Base-by-base conservation (phyloP, 1,284 basidiomycete species). In the Pisolithus thermaeus region DNA sequence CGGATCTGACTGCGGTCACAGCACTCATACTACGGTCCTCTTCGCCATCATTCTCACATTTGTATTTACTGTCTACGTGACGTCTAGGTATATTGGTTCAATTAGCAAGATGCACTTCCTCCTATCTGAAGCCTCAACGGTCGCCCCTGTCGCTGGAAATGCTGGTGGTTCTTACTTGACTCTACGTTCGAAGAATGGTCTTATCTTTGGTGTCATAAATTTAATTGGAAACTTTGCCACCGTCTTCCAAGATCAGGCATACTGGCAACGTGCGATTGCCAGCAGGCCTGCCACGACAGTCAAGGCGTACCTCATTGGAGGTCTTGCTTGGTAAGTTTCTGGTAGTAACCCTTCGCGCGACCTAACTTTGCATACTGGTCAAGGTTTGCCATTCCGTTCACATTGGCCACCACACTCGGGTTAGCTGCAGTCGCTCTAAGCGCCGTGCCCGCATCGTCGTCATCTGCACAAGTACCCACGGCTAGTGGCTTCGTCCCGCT, bases 201-300 rank as follows among this genome's bases (percentile, higher is more conserved):
- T 97, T 25, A 86, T 93, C 53, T 97, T 97, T 59, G 91, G 91
- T 23, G 81, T 94, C 9, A 87, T 95, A 69, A 94, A 93, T 67
- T 81, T 89, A 58, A 80, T 87, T 51, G 86, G 87, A 4, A 91
- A 91, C 70, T 92, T 92, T 58, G 84, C 82, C 0, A 90, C 86
- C 2, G 90, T 91, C 4, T 90, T 89, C 66, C 79, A 82, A 60
- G 87, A 90, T 55, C 80, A 84, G 59, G 83, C 82, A 30, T 88
- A 88, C 60, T 88, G 85, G 84, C 92, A 95, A 66, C 81, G 92
- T 32, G 92, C 91, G 2, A 93, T 96, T 60, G 92, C 93, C 0
- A 87, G 83, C 52, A 76, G 84, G 27, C 92, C 92, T 0, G 81
- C 81, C 1, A 86, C 80, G 16, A 88, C 87, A 25, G 90, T 93